These are phyloP conservation scores for Metarhizium sp. DNA, from an alignment of 2,329 filamentous ascomycete genomes.

Conservation along the genomic window DNA sequence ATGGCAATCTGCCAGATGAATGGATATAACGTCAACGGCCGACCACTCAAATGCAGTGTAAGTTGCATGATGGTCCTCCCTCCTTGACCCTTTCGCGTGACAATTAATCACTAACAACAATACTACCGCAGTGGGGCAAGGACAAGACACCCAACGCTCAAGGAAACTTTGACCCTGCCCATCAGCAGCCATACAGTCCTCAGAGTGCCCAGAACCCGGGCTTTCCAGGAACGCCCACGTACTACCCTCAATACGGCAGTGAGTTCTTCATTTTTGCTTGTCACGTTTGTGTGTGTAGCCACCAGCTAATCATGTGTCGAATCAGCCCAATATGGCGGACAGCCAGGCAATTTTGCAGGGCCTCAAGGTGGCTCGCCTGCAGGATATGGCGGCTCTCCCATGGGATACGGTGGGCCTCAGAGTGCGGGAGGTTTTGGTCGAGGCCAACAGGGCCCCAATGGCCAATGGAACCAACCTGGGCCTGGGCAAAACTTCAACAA, in stretches of 20 bases:
- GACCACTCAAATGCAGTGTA: slow-evolving; percentile 97
- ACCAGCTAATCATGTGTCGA: slow-evolving; percentile 5
- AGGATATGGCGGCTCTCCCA: slow-evolving; percentile 56
- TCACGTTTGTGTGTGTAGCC: neutral
- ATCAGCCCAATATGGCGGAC: slow-evolving; percentile 48
- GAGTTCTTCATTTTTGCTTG: slow-evolving; percentile 26
- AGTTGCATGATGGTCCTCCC: slow-evolving; percentile 33
- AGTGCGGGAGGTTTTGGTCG: slow-evolving; percentile 81
- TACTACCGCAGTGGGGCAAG: slow-evolving; percentile 76
- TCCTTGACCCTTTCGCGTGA: slow-evolving; percentile 3
- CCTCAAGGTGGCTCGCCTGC: slow-evolving; percentile 53
- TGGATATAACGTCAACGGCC: slow-evolving; percentile 94
- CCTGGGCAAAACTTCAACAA: slow-evolving; percentile 49
- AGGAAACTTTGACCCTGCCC: slow-evolving; percentile 62
- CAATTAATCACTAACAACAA: slow-evolving; percentile 1
- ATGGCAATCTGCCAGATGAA: slow-evolving; percentile 98
- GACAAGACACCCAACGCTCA: slow-evolving; percentile 77
- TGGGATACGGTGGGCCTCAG: slow-evolving; percentile 61
- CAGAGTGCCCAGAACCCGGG: slow-evolving; percentile 64
- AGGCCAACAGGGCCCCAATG: slow-evolving; percentile 51
- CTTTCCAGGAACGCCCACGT: slow-evolving; percentile 73
- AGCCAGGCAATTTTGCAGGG: slow-evolving; percentile 58
- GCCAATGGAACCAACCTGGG: slow-evolving; percentile 44
- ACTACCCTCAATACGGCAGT: slow-evolving; percentile 92
- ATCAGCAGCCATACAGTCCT: slow-evolving; percentile 50